Percentiles rank a stretch among this genome's conserved stretches.
These are phyloP conservation scores for Talaromyces sp. DNA, from an alignment of 2,329 filamentous ascomycete species.

Conservation along the genomic window DNA sequence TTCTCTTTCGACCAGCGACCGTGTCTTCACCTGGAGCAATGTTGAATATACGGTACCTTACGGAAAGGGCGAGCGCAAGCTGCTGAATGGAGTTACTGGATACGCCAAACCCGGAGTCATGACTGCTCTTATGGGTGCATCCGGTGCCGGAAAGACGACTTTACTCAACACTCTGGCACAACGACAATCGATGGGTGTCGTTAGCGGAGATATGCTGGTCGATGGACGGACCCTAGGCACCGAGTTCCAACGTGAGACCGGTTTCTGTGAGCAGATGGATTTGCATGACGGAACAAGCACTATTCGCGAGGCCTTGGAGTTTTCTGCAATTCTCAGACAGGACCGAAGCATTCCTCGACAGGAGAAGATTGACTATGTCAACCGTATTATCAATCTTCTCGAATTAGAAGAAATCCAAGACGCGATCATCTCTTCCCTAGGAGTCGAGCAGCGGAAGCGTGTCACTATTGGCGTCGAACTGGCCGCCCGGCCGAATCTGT, in stretches of 20 bases:
- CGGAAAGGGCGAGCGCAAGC: constrained; percentile 55
- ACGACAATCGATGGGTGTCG: constrained; percentile 61
- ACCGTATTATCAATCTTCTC: constrained; percentile 61
- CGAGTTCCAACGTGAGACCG: constrained; percentile 65
- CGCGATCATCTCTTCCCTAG: constrained; percentile 60
- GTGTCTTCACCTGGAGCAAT: constrained; percentile 67
- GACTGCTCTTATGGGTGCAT: constrained; percentile 77
- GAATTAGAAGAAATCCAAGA: constrained; percentile 64
- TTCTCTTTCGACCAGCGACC: constrained; percentile 45
- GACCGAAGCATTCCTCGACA: constrained; percentile 48
- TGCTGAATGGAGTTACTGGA: constrained; percentile 67
- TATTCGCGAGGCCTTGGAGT: constrained; percentile 64
- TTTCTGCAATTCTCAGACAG: constrained; percentile 63
- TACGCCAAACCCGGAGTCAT: constrained; percentile 77
- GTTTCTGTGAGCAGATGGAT: constrained; percentile 70
- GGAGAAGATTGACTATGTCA: constrained; percentile 64
- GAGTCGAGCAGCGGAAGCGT: constrained; percentile 67
- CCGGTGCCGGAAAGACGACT: constrained; percentile 79
- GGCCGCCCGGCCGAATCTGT: constrained; percentile 62
- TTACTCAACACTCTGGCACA: constrained; percentile 73
- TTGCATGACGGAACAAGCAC: constrained; percentile 65
- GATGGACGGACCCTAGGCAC: constrained; percentile 59
- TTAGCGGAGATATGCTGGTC: constrained; percentile 67
- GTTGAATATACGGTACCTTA: constrained; percentile 70
- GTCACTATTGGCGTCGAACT: constrained; percentile 71